phyloP scores from a whole-genome alignment of 176 grass and related monocot species.

The Calamus simplicifolius region DNA sequence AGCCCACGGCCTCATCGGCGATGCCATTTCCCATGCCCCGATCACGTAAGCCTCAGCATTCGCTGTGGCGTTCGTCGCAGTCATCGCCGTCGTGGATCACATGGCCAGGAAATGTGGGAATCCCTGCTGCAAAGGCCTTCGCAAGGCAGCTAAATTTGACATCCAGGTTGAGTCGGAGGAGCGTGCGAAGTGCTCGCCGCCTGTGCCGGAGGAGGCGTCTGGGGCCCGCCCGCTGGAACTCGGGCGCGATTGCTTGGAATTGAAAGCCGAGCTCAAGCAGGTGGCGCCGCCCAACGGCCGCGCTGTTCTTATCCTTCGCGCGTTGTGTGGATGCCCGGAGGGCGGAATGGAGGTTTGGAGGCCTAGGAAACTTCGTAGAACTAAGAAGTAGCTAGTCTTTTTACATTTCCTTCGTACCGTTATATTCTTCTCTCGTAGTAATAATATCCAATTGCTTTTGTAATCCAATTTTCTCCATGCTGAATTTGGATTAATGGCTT shows the following conservation, averaged over 20 bases:
- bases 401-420: not conserved
- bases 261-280: conserved; percentile 84
- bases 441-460: too few species aligned
- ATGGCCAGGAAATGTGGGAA: conserved; percentile 87
- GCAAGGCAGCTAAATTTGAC: conserved; percentile 88
- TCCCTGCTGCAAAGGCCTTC: conserved; percentile 71
- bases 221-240: conserved; percentile 51
- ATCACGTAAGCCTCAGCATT: conserved; percentile 40
- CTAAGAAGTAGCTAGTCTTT: conserved; percentile 55
- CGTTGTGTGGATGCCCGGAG: conserved; percentile 69
- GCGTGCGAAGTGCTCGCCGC: conserved; percentile 57
- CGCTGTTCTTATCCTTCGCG: conserved; percentile 81
- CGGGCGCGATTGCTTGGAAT: conserved; percentile 54
- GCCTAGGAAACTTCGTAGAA: conserved; percentile 72
- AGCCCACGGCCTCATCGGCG: conserved; percentile 9
- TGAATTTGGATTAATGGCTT: too few species aligned
- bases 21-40: conserved; percentile 30
- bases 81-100: conserved; percentile 46
- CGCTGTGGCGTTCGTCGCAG: conserved; percentile 20
- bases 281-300: conserved; percentile 95
- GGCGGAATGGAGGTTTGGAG: conserved; percentile 96
- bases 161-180: conserved; percentile 96
- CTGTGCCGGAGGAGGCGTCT: conserved; percentile 45
- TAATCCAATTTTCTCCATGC: not conserved
- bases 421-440: not conserved